Base-by-base conservation (phyloP, 2,329 filamentous ascomycete species). In the Ophiostoma triangulosporum region DNA sequence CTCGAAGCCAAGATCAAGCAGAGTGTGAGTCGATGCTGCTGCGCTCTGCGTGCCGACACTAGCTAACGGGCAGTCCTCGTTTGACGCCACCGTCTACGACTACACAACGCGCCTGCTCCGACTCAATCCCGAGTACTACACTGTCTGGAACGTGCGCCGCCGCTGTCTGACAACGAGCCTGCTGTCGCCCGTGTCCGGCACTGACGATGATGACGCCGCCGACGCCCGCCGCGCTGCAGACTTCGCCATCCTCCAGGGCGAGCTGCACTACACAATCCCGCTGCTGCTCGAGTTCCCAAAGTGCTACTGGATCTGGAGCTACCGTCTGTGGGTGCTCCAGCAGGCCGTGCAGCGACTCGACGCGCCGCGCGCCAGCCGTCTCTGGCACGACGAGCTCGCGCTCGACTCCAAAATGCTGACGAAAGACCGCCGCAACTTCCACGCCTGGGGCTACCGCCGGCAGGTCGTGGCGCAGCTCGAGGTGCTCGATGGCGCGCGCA, bases 281-380 rank as follows among this genome's bases (percentile, higher is more conserved):
- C 76, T 98, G 20, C 77, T 98, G 50, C 77, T 87, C 59, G 81
- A 88, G 60, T 91, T 81, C 60, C 93, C 93, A 6, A 98, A 98
- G 67, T 97, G 93, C 74, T 98, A 98, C 71, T 97, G 93, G 91
- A 91, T 98, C 63, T 98, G 93, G 93, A 95, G 95, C 61, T 91
- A 96, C 68, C 83, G 93, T 27, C 70, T 84, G 46, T 98, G 93
- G 90, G 72, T 91, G 3, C 73, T 98, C 14, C 73, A 83, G 53
- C 79, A 88, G 65, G 82, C 83, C 32, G 86, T 84, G 48, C 65
- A 73, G 12, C 73, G 82, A 17, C 72, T 95, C 9, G 76, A 80
- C 2, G 57, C 68, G 1, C 54, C 70, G 0, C 64, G 71, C 15
- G 80, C 88, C 2, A 75, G 77, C 22, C 69, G 73, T 36, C 73